phyloP scores from a whole-genome alignment of 768 basidiomycete species.

The Polyporus arcularius region DNA sequence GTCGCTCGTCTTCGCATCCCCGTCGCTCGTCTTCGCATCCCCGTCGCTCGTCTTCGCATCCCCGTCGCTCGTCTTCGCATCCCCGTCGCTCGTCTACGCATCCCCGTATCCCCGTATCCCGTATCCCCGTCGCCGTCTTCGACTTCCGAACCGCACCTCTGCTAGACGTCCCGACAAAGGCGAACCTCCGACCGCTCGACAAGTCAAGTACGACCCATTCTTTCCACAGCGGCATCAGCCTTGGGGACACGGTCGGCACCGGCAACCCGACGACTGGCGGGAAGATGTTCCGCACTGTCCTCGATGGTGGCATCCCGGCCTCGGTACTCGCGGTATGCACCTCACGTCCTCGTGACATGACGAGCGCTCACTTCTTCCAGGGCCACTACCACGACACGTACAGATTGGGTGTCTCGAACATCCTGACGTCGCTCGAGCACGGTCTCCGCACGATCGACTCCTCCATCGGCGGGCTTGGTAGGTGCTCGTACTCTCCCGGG shows the following conservation, averaged over 20 bases:
- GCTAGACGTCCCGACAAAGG: no score
- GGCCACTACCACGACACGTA: constrained; percentile 90
- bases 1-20: no score
- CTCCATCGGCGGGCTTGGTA: constrained; percentile 87
- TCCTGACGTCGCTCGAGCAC: constrained; percentile 65
- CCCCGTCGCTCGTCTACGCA: no score
- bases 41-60: no score
- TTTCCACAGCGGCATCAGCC: constrained; percentile 43
- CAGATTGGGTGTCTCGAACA: constrained; percentile 79
- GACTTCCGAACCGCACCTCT: no score
- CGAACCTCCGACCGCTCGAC: no score
- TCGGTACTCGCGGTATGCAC: constrained; percentile 67
- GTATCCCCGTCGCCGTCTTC: no score
- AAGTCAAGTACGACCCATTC: no score
- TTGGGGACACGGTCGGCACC: constrained; percentile 64
- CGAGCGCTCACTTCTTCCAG: background rate
- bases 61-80: no score
- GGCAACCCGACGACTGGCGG: constrained; percentile 63
- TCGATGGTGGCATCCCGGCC: constrained; percentile 56
- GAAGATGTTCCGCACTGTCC: constrained; percentile 70
- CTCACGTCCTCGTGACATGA: background rate
- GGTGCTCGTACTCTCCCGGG: constrained; percentile 95
- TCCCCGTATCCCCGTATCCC: no score
- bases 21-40: no score
- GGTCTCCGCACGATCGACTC: constrained; percentile 84